These are phyloP conservation scores for Cinnamomum chago DNA, from an alignment of 164 flowering plant genomes.

Conservation along the genomic window DNA sequence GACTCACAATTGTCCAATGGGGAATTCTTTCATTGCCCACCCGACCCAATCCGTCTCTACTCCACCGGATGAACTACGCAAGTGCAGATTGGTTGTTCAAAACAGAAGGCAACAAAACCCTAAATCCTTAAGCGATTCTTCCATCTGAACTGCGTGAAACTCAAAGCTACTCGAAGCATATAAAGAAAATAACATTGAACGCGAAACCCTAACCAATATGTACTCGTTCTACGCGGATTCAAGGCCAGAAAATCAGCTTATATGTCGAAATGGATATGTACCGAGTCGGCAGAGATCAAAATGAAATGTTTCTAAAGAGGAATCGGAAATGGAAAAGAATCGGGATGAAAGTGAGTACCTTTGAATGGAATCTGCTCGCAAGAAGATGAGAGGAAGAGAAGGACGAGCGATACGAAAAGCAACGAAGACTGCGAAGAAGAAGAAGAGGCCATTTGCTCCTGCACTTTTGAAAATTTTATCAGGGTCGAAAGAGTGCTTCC, in stretches of 20 bases:
- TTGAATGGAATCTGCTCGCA: not conserved
- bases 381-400: constrained; percentile 2
- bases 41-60: too few relatives aligned
- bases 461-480: too few relatives aligned
- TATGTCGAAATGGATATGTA: not conserved
- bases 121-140: not conserved
- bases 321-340: not conserved
- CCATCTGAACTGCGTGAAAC: not conserved
- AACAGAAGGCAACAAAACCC: not conserved
- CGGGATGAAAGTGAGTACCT: constrained; percentile 7
- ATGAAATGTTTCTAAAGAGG: not conserved
- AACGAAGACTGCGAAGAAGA: not conserved
- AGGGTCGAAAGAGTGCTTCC: not conserved
- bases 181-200: not conserved
- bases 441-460: constrained; percentile 9
- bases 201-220: not conserved
- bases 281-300: not conserved
- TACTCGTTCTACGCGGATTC: not conserved
- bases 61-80: too few relatives aligned
- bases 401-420: constrained; percentile 1
- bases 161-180: not conserved
- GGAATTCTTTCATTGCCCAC: too few relatives aligned
- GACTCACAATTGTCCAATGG: too few relatives aligned
- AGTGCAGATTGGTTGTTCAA: too few relatives aligned
- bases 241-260: not conserved